These are phyloP conservation scores for Sporothrix protearum DNA, from an alignment of 2,329 filamentous ascomycete genomes.

Conservation along the genomic window DNA sequence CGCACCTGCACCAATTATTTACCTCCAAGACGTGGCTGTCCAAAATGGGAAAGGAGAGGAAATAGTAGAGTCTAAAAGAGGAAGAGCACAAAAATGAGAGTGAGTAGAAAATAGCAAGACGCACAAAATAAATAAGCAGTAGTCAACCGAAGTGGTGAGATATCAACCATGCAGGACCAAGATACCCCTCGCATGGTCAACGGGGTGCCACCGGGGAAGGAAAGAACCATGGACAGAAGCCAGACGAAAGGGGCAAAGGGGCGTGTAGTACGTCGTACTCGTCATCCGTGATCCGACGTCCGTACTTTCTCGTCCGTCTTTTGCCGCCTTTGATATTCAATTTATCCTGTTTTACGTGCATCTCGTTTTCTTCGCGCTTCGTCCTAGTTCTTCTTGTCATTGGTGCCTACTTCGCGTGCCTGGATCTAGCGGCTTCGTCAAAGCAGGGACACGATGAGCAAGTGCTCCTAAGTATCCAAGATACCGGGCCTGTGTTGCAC, in stretches of 20 bases:
- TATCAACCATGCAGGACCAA: not conserved
- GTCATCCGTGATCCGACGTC: not conserved
- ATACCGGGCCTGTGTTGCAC: not conserved
- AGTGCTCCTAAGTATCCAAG: not conserved
- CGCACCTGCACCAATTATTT: not conserved
- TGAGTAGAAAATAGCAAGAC: not conserved
- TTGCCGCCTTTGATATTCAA: not conserved
- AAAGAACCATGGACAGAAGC: not conserved
- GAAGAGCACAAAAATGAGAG: not conserved
- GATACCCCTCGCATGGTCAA: slow-evolving; percentile 14
- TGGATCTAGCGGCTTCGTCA: slow-evolving; percentile 10
- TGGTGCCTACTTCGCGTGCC: not conserved
- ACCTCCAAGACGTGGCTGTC: not conserved
- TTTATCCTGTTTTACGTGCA: not conserved
- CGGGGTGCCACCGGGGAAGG: not conserved
- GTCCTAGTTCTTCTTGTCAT: not conserved
- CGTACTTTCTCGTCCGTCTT: not conserved
- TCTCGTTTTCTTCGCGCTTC: not conserved
- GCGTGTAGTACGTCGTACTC: not conserved
- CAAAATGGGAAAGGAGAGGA: not conserved
- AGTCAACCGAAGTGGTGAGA: not conserved
- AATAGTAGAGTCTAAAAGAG: not conserved
- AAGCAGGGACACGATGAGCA: not conserved
- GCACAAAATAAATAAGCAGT: slow-evolving; percentile 2
- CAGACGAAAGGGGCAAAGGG: not conserved